Base-by-base conservation (phyloP, 75 land plant species). In the Pinus albicaulis region DNA sequence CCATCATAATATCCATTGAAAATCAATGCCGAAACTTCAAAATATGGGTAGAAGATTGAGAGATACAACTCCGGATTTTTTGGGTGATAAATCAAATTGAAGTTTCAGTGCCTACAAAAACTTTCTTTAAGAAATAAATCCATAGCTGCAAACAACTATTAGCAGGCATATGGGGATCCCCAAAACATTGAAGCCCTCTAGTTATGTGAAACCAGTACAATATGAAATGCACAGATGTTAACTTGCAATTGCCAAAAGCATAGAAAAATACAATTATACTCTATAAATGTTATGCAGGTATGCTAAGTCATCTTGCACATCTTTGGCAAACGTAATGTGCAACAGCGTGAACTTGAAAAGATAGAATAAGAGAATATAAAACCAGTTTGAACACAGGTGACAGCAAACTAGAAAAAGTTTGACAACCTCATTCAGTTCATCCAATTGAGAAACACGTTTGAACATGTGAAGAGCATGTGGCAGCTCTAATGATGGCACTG, bases 381-480 rank as follows among this genome's bases (percentile, higher is more conserved):
- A 31, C 20, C 12, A 10, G 41, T 41, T n/a, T 71, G 24, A 71
- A 70, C 26, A 61, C 11, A 19, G 26, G 31, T 28, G 31, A 28
- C n/a, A 19, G 17, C 7, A 76, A 0, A 74, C 34, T 41, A 16
- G 26, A 77, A 72, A 20, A 25, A 74, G 26, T 16, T 36, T 24
- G 53, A 53, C 77, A 86, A 88, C 98, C 95, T 88, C 71, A 59
- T 91, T 87, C 22, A 83, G 56, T 71, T 56, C 61, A 69, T 93
- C 92, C 5, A 68, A 61, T 36, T 77, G 25, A 53, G 89, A 90
- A 12, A 93, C 87, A 75, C 86, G 89, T 55, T 88, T 83, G 78
- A 95, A 89, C 64, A 95, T 82, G 82, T 92, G 99, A 79, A 97
- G 78, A 57, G 95, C 89, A 75, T 94, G 98, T 28, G 98, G 99